Evolutionary conservation across 192 early-diverging fungal genomes (phyloP).

Genomic region (Dispira simplex): DNA sequence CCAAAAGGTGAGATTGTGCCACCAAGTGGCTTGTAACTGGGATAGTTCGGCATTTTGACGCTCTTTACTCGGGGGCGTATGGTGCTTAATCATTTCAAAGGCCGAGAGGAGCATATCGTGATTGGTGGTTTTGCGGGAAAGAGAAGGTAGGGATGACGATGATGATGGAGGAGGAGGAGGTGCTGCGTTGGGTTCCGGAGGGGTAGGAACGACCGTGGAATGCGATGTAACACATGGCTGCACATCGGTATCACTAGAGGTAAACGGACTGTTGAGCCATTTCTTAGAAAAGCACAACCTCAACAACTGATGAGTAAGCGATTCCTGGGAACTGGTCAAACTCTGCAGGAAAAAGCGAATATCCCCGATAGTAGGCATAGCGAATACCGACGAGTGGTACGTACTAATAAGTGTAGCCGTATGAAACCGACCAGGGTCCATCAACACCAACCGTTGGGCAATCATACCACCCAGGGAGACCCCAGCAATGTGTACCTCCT

Average conservation of each 20-base stretch:
- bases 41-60: constrained; percentile 22
- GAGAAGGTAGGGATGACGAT: no score
- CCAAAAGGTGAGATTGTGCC: constrained; percentile 18
- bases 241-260: background rate
- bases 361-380: constrained; percentile 11
- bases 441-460: constrained; percentile 45
- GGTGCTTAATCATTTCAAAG: constrained; percentile 3
- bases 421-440: constrained; percentile 29
- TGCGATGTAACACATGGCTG: no score
- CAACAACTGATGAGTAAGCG: constrained; percentile 1
- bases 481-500: constrained; percentile 58
- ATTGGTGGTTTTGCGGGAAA: background rate
- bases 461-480: constrained; percentile 84
- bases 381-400: constrained; percentile 10
- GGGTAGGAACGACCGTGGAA: no score
- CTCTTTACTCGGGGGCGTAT: constrained; percentile 8
- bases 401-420: constrained; percentile 8
- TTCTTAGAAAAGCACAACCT: constrained; percentile 10
- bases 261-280: background rate
- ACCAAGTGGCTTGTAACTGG: constrained; percentile 28
- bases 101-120: background rate
- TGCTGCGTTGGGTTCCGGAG: no score
- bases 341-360: constrained; percentile 9
- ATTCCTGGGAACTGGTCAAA: background rate
- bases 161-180: no score